Evolutionary conservation across 345 rosid species (phyloP).

Genomic region (Nasturtium officinale): DNA sequence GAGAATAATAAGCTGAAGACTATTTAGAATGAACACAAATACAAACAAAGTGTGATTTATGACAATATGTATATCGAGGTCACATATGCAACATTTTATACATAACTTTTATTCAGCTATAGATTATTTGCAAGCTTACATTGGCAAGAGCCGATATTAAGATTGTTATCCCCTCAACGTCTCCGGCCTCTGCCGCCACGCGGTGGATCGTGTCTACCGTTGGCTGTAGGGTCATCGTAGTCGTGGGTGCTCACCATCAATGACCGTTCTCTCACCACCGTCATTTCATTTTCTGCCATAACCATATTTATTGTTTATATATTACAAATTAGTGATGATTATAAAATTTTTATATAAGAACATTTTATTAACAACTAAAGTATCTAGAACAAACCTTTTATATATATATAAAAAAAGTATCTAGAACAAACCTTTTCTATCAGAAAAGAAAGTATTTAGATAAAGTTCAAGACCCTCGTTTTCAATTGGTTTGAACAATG

Average conservation of each 20-base stretch:
- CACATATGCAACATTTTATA: background rate
- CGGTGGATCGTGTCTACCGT: constrained; percentile 65
- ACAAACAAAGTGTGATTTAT: background rate
- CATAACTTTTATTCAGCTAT: background rate
- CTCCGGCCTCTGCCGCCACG: constrained; percentile 39
- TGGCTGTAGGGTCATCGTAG: constrained; percentile 56
- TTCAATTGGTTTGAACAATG: background rate
- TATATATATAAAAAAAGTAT: no score
- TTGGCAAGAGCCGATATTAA: background rate
- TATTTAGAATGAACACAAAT: constrained; percentile 4
- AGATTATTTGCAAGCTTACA: constrained; percentile 17
- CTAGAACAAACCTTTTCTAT: no score
- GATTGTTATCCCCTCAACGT: constrained; percentile 28
- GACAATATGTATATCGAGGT: background rate
- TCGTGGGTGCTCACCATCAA: constrained; percentile 55
- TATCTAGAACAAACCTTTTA: no score
- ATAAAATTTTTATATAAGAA: background rate
- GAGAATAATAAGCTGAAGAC: background rate
- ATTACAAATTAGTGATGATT: background rate
- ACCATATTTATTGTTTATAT: background rate
- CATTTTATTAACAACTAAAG: constrained; percentile 9
- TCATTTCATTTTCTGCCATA: constrained; percentile 37
- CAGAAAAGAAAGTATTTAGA: background rate
- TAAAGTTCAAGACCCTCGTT: background rate
- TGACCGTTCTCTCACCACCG: constrained; percentile 48